Evolutionary conservation across 2,329 filamentous ascomycete genomes (phyloP), one percentile per base, ranked within the genome.

Genomic region (Falciphora oryzae): DNA sequence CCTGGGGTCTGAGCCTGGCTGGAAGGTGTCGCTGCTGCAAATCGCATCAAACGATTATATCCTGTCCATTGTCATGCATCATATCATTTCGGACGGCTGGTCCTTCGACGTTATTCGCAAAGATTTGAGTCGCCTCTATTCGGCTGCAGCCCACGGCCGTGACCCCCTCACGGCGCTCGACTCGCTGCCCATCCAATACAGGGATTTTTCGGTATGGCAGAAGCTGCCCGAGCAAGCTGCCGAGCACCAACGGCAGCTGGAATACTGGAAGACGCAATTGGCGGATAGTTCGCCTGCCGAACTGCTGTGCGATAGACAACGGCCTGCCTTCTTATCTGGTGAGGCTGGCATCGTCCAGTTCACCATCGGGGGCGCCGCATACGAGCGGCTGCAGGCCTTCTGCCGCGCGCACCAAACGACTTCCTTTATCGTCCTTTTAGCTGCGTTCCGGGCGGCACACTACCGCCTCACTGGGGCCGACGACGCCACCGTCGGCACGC

Each of bases 361-460:
- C 22, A 31, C 28, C 18, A 31, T 59, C 18, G 58, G 35, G 18
- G 58, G 58, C 7, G 13, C 58, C 3, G 18, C 32, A 28, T 59
- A 59, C n/a, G 58, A 59, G 25, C 28, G 18, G 7, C 28, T 59
- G 18, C 58, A n/a, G 58, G 25, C 28, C 58, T 59, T 59, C 28
- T 50, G 44, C 44, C 44, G 44, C 44, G 44, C 44, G 18, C 44
- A n/a, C 44, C 44, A 50, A 11, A 50, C 44, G 44, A 50, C 44
- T 1, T 7, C 44, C 11, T 50, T 50, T 50, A 18, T 31, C 25
- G 28, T 31, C 11, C 27, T 59, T n/a, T 31, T 59, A 10, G 58
- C 58, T n/a, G 58, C 28, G 18, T 59, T 59, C 27, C 58, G 58
- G 7, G 58, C 58, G 4, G 58, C 58, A n/a, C 58, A 59, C 27